Evolutionary conservation across 441 rosid genomes (phyloP).

Genomic region (Syzygium malaccense): DNA sequence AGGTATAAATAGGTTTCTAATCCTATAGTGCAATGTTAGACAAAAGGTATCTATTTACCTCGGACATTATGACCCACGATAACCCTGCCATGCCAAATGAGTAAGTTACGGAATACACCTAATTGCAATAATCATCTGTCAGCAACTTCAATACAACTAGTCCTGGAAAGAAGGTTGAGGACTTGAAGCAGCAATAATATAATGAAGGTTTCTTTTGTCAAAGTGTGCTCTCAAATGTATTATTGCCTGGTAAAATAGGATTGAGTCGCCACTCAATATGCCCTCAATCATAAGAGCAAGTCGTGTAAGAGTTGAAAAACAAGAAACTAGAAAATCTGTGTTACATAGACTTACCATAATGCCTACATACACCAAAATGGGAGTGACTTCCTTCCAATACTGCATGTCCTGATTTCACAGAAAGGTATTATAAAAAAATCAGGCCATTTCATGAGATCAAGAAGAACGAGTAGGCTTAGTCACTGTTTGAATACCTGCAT

Average conservation of each 20-base stretch:
- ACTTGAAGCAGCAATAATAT: no score
- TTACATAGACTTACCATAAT: not conserved
- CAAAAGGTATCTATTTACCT: not conserved
- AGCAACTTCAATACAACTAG: not conserved
- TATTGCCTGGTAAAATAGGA: not conserved
- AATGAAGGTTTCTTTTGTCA: not conserved
- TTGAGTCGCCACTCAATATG: not conserved
- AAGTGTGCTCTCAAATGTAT: not conserved
- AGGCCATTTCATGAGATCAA: not conserved
- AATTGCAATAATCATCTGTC: not conserved
- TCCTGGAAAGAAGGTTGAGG: not conserved
- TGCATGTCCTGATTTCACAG: not conserved
- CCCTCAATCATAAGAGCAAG: not conserved
- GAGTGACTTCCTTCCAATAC: not conserved
- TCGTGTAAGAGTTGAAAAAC: no score
- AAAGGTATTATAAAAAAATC: not conserved
- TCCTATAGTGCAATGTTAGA: not conserved
- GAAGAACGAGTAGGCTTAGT: not conserved
- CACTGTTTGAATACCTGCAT: no score
- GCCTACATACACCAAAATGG: not conserved
- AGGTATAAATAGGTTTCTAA: not conserved
- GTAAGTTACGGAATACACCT: not conserved
- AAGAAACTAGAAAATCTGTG: not conserved
- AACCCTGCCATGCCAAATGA: not conserved
- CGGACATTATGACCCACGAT: not conserved